Conservation (phyloP, 495 filamentous ascomycete species). For the Aspergillus mulundensis region DNA sequence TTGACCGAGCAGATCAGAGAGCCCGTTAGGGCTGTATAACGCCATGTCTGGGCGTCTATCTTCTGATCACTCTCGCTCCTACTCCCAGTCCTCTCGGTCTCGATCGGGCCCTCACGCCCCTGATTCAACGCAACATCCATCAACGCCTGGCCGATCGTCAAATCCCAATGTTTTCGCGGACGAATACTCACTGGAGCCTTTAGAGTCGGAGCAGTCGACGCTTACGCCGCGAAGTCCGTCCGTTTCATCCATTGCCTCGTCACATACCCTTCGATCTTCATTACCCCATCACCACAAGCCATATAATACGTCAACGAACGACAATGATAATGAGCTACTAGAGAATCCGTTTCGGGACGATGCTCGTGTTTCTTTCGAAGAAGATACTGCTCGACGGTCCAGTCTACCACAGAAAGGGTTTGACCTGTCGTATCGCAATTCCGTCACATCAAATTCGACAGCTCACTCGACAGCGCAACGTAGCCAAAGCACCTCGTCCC, state of each 20-base stretch:
- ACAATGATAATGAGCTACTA: slow-evolving; percentile 21
- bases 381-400: slow-evolving; percentile 34
- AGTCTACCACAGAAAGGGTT: slow-evolving; percentile 40
- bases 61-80: slow-evolving; percentile 41
- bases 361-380: slow-evolving; percentile 35
- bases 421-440: slow-evolving; percentile 33
- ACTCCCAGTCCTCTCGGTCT: slow-evolving; percentile 35
- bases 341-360: slow-evolving; percentile 44
- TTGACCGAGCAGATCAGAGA: slow-evolving; percentile 27
- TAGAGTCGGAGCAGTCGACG: slow-evolving; percentile 34
- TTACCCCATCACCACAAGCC: slow-evolving; percentile 23
- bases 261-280: slow-evolving; percentile 33
- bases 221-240: slow-evolving; percentile 31
- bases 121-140: slow-evolving; percentile 34
- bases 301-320: slow-evolving; percentile 24
- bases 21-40: slow-evolving; percentile 44
- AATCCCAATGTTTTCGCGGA: slow-evolving; percentile 53
- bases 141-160: slow-evolving; percentile 34
- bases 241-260: slow-evolving; percentile 32
- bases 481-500: slow-evolving; percentile 42
- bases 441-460: slow-evolving; percentile 31
- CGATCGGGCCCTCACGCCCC: slow-evolving; percentile 24
- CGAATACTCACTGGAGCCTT: slow-evolving; percentile 47
- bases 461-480: slow-evolving; percentile 31
- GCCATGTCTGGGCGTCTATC: slow-evolving; percentile 45